Conservation (phyloP, 768 basidiomycete species). For the Amyloporia xantha region DNA sequence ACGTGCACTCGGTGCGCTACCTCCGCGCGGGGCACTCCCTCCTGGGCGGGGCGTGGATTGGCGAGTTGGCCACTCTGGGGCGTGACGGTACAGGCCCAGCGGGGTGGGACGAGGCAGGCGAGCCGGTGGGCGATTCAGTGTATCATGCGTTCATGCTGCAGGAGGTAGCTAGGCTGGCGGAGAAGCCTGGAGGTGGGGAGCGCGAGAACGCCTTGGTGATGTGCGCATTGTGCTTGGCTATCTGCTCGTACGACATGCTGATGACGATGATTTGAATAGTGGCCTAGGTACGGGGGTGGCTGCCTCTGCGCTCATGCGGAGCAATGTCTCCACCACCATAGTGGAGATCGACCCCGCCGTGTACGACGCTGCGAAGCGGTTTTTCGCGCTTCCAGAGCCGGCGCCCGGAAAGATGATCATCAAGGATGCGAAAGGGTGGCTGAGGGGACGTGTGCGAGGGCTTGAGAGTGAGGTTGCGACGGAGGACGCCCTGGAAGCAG, state of each 20-base stretch:
- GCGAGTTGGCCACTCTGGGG: conserved; percentile 33
- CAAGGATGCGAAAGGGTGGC: conserved; percentile 72
- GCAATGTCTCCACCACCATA: conserved; percentile 67
- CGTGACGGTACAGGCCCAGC: conserved; percentile 21
- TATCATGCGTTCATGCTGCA: conserved; percentile 83
- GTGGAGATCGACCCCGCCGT: conserved; percentile 94
- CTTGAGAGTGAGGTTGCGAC: conserved; percentile 12
- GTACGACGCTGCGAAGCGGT: conserved; percentile 71
- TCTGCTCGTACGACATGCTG: not conserved
- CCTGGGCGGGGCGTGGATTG: conserved; percentile 75
- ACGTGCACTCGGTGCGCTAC: conserved; percentile 27
- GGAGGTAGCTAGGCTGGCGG: conserved; percentile 72
- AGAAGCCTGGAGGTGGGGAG: conserved; percentile 38
- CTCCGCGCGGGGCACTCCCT: conserved; percentile 50
- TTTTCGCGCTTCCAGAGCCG: conserved; percentile 73
- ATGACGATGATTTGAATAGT: conserved; percentile 33
- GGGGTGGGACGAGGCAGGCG: conserved; percentile 45
- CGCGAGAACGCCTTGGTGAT: conserved; percentile 57
- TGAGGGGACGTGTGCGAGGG: conserved; percentile 28
- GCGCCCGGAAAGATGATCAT: conserved; percentile 56
- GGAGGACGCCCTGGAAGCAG: not conserved
- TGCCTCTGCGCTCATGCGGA: conserved; percentile 77
- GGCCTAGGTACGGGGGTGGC: conserved; percentile 80
- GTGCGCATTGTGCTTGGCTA: conserved; percentile 35
- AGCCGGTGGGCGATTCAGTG: conserved; percentile 65